Evolutionary conservation across 2,329 filamentous ascomycete species (phyloP).

Genomic region (Curvularia sp.): DNA sequence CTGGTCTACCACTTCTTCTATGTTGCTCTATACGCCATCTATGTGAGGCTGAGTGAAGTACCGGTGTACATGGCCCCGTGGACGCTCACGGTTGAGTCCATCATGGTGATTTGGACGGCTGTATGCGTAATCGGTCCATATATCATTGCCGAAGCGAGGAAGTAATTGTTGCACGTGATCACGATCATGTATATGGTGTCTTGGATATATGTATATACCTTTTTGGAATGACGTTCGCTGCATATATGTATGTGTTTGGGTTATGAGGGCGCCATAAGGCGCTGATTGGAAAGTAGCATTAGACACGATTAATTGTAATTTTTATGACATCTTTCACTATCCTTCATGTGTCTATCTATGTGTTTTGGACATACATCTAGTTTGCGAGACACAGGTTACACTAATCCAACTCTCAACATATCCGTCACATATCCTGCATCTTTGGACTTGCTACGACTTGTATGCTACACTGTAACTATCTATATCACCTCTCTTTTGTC

Average conservation of each 20-base stretch:
- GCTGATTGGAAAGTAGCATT: background rate
- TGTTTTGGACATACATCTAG: background rate
- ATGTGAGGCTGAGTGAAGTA: constrained; percentile 64
- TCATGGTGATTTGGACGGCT: constrained; percentile 82
- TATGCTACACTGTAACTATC: too few species aligned
- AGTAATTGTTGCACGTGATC: constrained; percentile 20
- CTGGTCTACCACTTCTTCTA: constrained; percentile 94
- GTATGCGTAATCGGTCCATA: constrained; percentile 81
- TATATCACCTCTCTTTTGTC: background rate
- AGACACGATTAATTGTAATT: background rate
- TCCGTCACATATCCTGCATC: background rate
- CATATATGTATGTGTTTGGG: background rate
- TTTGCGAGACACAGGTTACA: too few species aligned
- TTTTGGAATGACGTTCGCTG: background rate
- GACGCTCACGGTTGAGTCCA: constrained; percentile 67
- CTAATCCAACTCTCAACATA: too few species aligned
- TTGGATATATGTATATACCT: background rate
- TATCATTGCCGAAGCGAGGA: constrained; percentile 70
- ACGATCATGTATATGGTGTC: constrained; percentile 7
- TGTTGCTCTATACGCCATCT: constrained; percentile 88
- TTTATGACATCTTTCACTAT: background rate
- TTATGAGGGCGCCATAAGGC: background rate
- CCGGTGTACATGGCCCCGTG: constrained; percentile 51
- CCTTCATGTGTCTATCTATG: background rate
- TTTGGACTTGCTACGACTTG: background rate